These are phyloP conservation scores for Calocera cornea DNA, from an alignment of 768 basidiomycete genomes.

Conservation along the genomic window DNA sequence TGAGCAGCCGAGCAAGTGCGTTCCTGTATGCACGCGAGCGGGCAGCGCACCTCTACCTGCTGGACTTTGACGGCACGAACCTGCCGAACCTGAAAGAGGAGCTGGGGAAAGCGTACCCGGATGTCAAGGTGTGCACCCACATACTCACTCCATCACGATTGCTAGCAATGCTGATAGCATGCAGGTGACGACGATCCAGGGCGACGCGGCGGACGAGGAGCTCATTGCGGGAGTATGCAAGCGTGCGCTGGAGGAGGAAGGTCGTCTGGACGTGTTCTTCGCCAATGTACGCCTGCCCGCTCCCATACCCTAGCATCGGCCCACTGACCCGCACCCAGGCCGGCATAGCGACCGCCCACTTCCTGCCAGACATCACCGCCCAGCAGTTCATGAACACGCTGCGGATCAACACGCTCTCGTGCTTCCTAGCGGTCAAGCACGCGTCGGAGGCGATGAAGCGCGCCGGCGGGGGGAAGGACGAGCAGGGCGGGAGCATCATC, in stretches of 20 bases:
- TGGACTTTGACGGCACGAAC: slow-evolving; percentile 56
- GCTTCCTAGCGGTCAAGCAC: slow-evolving; percentile 79
- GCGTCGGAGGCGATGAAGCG: slow-evolving; percentile 71
- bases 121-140: slow-evolving; percentile 51
- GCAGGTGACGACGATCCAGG: slow-evolving; percentile 64
- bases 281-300: slow-evolving; percentile 56
- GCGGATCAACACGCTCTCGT: slow-evolving; percentile 66
- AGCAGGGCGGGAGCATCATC: slow-evolving; percentile 69
- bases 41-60: slow-evolving; percentile 59
- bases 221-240: slow-evolving; percentile 57
- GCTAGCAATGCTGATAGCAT: not conserved
- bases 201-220: slow-evolving; percentile 69
- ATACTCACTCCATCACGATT: not conserved
- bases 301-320: not conserved
- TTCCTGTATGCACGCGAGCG: slow-evolving; percentile 72
- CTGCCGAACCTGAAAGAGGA: slow-evolving; percentile 57
- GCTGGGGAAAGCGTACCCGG: slow-evolving; percentile 53
- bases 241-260: slow-evolving; percentile 64
- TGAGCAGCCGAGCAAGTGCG: slow-evolving; percentile 50
- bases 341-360: slow-evolving; percentile 38
- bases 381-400: slow-evolving; percentile 63
- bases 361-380: slow-evolving; percentile 41
- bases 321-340: slow-evolving; percentile 35
- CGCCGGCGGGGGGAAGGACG: slow-evolving; percentile 51
- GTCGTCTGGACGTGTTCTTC: slow-evolving; percentile 84